A percentile compares a stretch with the other conserved stretches of the same genome.
Evolutionary conservation across 2,329 filamentous ascomycete genomes (phyloP).

Genomic region (Fusarium stilboides): DNA sequence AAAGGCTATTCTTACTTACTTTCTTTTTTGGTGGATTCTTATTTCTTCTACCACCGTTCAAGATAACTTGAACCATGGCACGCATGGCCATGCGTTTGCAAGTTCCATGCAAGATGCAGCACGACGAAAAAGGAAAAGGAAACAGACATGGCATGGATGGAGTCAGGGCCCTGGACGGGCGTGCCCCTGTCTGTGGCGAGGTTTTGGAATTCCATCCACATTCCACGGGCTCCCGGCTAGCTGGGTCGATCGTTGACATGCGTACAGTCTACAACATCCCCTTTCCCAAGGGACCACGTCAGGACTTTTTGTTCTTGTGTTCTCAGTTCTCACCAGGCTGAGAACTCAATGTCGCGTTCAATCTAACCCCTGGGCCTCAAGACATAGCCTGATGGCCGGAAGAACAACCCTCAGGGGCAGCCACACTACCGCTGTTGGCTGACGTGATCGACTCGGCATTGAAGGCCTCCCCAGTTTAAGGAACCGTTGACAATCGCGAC

Average conservation of each 20-base stretch:
- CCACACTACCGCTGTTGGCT: constrained; percentile 27
- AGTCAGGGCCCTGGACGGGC: constrained; percentile 6
- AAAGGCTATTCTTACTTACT: background rate
- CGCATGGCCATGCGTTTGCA: constrained; percentile 12
- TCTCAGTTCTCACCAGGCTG: background rate
- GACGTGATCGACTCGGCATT: constrained; percentile 40
- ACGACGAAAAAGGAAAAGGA: constrained; percentile 28
- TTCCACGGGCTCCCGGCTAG: constrained; percentile 38
- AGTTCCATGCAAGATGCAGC: constrained; percentile 20
- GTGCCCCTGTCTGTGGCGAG: constrained; percentile 40
- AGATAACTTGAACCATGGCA: constrained; percentile 25
- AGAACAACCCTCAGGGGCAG: constrained; percentile 15
- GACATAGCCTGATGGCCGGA: background rate
- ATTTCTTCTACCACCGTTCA: background rate
- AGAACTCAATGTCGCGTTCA: background rate
- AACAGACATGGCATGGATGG: constrained; percentile 11
- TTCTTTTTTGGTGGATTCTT: background rate
- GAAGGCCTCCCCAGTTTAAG: background rate
- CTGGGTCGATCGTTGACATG: constrained; percentile 28
- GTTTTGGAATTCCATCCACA: constrained; percentile 40
- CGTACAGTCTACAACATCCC: background rate
- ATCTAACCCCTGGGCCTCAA: too few species aligned
- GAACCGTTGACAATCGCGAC: constrained; percentile 3
- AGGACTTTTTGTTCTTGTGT: background rate
- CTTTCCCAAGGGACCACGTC: background rate